A percentile compares a stretch with the other conserved stretches of the same genome.
Evolutionary conservation across 495 filamentous ascomycete species (phyloP).

Genomic region (Penicillium cinerascens): DNA sequence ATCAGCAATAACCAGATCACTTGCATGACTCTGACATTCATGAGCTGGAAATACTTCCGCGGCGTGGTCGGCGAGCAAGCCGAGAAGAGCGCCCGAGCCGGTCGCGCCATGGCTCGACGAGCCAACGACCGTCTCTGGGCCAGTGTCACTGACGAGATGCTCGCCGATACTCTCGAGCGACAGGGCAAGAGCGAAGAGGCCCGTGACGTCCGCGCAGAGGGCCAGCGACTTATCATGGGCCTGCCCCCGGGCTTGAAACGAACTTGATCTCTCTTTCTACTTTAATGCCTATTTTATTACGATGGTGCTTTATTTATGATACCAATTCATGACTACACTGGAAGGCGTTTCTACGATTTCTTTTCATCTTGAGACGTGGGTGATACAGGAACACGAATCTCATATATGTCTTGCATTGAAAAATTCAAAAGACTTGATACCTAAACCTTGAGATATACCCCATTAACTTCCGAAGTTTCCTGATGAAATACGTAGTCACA

Average conservation of each 20-base stretch:
- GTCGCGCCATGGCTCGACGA: constrained; percentile 67
- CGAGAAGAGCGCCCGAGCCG: constrained; percentile 79
- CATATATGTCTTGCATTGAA: background rate
- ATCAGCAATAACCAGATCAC: constrained; percentile 67
- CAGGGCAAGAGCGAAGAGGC: constrained; percentile 68
- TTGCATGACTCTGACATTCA: constrained; percentile 76
- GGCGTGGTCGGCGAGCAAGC: constrained; percentile 86
- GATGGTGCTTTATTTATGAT: constrained; percentile 25
- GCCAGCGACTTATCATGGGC: constrained; percentile 39
- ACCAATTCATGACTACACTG: constrained; percentile 27
- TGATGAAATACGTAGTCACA: background rate
- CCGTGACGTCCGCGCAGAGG: constrained; percentile 39
- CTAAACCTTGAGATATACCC: background rate
- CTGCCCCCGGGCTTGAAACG: constrained; percentile 44
- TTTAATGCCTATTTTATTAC: background rate
- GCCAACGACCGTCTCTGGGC: constrained; percentile 78
- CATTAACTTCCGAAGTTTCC: too few relatives aligned
- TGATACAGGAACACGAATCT: background rate
- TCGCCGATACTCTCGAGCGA: constrained; percentile 68
- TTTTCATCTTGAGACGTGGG: background rate
- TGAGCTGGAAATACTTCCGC: constrained; percentile 81
- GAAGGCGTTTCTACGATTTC: constrained; percentile 14
- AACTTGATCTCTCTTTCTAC: background rate
- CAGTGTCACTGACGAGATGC: constrained; percentile 77
- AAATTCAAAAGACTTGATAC: background rate